Conservation (phyloP, 345 rosid genomes). For the Ailanthus altissimus region DNA sequence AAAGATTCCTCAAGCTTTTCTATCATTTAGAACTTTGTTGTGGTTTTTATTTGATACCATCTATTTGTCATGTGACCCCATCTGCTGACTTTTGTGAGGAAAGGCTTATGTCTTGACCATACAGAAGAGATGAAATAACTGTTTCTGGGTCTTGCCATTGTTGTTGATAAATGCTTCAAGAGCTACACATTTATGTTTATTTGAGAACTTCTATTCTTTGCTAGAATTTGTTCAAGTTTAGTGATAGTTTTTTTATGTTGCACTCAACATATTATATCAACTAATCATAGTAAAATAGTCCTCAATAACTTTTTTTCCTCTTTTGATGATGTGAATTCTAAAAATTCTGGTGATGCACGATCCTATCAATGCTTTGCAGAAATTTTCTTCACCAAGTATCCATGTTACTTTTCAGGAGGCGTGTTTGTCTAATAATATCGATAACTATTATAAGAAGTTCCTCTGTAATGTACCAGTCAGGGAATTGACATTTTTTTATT, state of each 20-base stretch:
- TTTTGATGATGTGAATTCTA: background rate
- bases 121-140: background rate
- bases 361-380: background rate
- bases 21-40: background rate
- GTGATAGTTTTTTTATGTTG: background rate
- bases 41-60: background rate
- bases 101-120: background rate
- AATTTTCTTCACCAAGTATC: background rate
- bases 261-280: background rate
- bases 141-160: background rate
- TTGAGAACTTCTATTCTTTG: background rate
- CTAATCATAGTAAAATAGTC: background rate
- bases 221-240: background rate
- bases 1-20: slow-evolving; percentile 1
- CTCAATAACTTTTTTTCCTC: background rate
- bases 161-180: background rate
- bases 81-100: background rate
- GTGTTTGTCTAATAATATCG: background rate
- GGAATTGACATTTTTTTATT: background rate
- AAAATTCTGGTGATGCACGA: background rate
- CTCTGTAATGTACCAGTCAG: background rate
- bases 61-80: background rate
- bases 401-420: background rate
- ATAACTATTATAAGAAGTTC: background rate
- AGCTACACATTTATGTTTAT: background rate